These are phyloP conservation scores for Pythium volutum DNA, from an alignment of 352 stramenopile genomes.

Conservation along the genomic window DNA sequence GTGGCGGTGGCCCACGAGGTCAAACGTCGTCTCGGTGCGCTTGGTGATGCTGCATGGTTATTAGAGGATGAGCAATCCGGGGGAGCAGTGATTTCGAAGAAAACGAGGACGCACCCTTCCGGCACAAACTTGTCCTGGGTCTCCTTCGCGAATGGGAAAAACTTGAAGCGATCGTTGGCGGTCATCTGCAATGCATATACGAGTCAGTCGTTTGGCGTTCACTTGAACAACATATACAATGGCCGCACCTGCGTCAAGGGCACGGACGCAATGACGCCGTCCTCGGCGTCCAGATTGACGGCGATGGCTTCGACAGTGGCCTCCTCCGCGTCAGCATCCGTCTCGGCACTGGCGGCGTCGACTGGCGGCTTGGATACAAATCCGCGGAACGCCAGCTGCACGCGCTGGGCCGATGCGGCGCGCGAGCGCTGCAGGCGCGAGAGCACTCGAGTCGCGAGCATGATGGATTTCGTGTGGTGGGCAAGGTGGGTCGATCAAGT, in stretches of 20 bases:
- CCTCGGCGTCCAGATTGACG: slow-evolving; percentile 22
- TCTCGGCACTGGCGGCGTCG: slow-evolving; percentile 10
- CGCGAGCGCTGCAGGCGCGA: slow-evolving; percentile 33
- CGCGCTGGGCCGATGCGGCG: slow-evolving; percentile 11
- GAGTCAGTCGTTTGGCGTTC: background rate
- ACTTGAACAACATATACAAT: background rate
- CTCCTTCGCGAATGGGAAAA: slow-evolving; percentile 76
- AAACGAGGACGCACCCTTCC: slow-evolving; percentile 37
- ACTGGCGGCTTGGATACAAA: slow-evolving; percentile 38
- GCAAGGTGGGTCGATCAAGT: slow-evolving; percentile 15
- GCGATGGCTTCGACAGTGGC: background rate
- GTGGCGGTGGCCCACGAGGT: slow-evolving; percentile 79
- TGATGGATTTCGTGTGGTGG: slow-evolving; percentile 26
- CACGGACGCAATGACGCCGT: slow-evolving; percentile 48
- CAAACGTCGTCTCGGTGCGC: slow-evolving; percentile 76
- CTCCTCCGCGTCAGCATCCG: background rate
- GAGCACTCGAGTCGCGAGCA: slow-evolving; percentile 63
- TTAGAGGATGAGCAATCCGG: background rate
- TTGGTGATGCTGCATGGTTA: slow-evolving; percentile 40
- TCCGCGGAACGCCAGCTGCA: slow-evolving; percentile 22
- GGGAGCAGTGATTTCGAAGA: background rate
- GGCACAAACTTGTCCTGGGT: slow-evolving; percentile 72
- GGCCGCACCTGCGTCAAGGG: slow-evolving; percentile 51
- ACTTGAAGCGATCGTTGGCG: slow-evolving; percentile 63
- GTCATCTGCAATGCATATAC: slow-evolving; percentile 36